Percentiles rank a stretch among this genome's conserved stretches.
Conservation (phyloP, 441 rosid species). For the Populus tomentosa region DNA sequence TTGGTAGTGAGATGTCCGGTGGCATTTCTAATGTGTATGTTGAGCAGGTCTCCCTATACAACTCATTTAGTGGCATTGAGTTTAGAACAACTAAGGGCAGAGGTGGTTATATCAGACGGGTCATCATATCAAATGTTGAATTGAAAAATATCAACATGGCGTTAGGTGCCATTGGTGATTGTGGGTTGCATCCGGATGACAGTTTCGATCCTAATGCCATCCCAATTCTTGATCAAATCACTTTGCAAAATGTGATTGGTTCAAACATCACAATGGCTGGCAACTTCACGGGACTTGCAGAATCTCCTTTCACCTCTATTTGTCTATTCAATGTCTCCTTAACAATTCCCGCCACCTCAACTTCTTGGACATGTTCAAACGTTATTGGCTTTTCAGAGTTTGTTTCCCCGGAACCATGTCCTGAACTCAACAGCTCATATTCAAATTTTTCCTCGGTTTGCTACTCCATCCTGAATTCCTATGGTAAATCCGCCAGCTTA, state of each 20-base stretch:
- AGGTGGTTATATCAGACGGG: conserved; percentile 67
- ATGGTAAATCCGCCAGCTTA: conserved; percentile 31
- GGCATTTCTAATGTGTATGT: conserved; percentile 61
- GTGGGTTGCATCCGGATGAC: conserved; percentile 74
- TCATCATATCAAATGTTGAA: conserved; percentile 44
- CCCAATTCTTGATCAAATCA: conserved; percentile 44
- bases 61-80: conserved; percentile 56
- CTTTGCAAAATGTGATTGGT: conserved; percentile 51
- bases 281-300: conserved; percentile 58
- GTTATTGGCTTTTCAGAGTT: conserved; percentile 60
- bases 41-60: conserved; percentile 36
- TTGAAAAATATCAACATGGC: conserved; percentile 37
- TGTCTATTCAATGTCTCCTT: conserved; percentile 60
- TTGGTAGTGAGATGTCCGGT: conserved; percentile 98
- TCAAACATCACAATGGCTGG: conserved; percentile 51
- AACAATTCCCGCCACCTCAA: conserved; percentile 28
- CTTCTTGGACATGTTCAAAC: conserved; percentile 60
- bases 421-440: conserved; percentile 37
- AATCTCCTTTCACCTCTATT: conserved; percentile 64
- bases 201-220: conserved; percentile 60
- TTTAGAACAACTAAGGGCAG: conserved; percentile 70
- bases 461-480: conserved; percentile 20
- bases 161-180: conserved; percentile 48
- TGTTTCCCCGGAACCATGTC: conserved; percentile 67
- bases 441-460: conserved; percentile 34